Conservation (phyloP, 139 green algal species). For the Coelastrella sp. region DNA sequence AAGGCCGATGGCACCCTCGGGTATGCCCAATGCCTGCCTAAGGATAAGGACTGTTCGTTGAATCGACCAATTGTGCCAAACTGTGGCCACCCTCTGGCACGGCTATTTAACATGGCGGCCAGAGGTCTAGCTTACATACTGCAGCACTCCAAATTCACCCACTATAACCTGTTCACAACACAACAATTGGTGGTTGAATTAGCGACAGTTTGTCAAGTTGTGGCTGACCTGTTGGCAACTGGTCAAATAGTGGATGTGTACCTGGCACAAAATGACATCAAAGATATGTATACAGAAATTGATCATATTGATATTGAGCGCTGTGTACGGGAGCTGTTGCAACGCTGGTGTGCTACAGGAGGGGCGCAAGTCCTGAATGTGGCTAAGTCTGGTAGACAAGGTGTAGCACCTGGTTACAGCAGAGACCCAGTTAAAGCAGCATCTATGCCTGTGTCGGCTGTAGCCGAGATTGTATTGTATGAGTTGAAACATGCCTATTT, state of each 20-base stretch:
- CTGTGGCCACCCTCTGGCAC: background rate
- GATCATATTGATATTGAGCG: background rate
- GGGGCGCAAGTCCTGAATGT: background rate
- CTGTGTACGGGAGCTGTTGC: background rate
- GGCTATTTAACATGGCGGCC: slow-evolving; percentile 2
- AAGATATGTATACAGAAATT: slow-evolving; percentile 2
- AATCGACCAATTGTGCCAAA: background rate
- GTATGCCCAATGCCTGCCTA: background rate
- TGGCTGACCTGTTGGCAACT: background rate
- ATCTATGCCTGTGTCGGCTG: background rate
- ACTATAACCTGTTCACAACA: slow-evolving; percentile 21
- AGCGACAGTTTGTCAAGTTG: background rate
- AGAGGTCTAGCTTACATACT: background rate
- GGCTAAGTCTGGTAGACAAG: background rate
- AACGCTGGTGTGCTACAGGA: background rate
- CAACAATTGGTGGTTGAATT: background rate
- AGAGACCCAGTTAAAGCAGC: background rate
- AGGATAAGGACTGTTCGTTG: slow-evolving; percentile 16
- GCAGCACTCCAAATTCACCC: background rate
- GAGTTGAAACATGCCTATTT: background rate
- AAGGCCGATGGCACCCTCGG: background rate
- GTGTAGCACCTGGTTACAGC: slow-evolving; percentile 1
- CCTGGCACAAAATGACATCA: background rate
- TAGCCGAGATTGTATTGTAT: background rate
- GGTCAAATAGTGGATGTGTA: background rate